Base-by-base conservation (phyloP, 805 yeast genomes). In the Millerozyma miso region DNA sequence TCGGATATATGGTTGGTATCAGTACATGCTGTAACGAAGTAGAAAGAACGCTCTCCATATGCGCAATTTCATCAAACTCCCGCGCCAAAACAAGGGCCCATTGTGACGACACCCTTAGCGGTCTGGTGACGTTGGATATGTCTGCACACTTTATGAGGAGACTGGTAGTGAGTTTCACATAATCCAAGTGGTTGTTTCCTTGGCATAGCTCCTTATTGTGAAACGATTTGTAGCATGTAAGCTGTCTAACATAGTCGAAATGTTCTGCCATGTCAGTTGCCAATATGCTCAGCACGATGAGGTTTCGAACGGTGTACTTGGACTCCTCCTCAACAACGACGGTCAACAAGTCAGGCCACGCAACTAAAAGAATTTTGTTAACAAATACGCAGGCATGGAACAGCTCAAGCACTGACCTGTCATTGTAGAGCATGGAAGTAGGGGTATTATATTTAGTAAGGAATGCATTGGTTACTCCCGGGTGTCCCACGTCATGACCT, bases 401-500 rank as follows among this genome's bases (percentile, higher is more conserved):
- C 56, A 81, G 80, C 63, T 93, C 99, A 52, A 93, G 71, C 1
- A 86, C 84, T 5, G 91, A 83, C 41, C 77, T 66, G 49, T 81
- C 81, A 38, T 80, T 70, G 64, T 79, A 90, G 13, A 78, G 54
- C 42, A 63, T 59, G 2, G 91, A 78, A 18, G 88, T 71, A 8
- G 88, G 88, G 0, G 93, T 75, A 6, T 73, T 59, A 52, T 79
- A 59, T 45, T 76, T 69, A 18, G 71, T 66, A 59, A 91, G 66
- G 50, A 88, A 80, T 31, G 79, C 77, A 60, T 88, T 88, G 12
- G 95, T 88, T n/a, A 89, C 80, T 1, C 98, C 99, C 0, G 98
- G 98, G 62, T 93, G 99, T 17, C 97, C 96, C 26, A 87, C 80
- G 62, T 93, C 99, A 65, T 93, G 99, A 40, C 98, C 98, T 35